phyloP scores from a whole-genome alignment of 2,329 filamentous ascomycete genomes.

The Huntiella bhutanensis region DNA sequence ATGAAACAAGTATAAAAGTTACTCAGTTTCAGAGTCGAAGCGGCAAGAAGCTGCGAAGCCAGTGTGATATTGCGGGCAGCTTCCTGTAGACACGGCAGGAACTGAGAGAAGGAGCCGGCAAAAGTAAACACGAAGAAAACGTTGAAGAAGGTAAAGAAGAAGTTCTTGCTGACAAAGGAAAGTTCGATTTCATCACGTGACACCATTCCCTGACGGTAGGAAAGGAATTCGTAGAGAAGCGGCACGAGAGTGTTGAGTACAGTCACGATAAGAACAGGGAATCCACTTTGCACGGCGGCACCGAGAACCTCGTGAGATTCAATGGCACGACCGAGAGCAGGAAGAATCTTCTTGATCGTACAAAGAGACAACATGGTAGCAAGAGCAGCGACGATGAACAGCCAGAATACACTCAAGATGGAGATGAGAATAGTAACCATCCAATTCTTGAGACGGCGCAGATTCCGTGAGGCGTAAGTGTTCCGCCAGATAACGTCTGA shows the following conservation, averaged over 20 bases:
- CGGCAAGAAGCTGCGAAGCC: conserved; percentile 57
- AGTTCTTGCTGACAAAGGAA: conserved; percentile 93
- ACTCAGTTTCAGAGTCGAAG: conserved; percentile 53
- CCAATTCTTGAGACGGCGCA: conserved; percentile 65
- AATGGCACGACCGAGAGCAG: conserved; percentile 48
- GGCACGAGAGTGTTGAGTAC: conserved; percentile 78
- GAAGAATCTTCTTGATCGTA: conserved; percentile 55
- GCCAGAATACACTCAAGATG: conserved; percentile 73
- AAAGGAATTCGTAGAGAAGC: conserved; percentile 85
- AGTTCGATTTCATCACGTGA: conserved; percentile 88
- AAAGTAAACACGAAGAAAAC: conserved; percentile 90
- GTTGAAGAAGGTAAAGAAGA: conserved; percentile 99
- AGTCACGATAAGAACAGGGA: conserved; percentile 72
- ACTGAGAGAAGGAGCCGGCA: conserved; percentile 62
- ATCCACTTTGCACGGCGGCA: conserved; percentile 66
- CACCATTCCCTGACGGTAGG: conserved; percentile 82
- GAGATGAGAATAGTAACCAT: conserved; percentile 66
- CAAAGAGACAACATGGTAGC: conserved; percentile 66
- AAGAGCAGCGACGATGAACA: conserved; percentile 59
- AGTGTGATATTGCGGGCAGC: conserved; percentile 60
- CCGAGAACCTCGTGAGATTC: conserved; percentile 48
- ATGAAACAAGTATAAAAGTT: conserved; percentile 89
- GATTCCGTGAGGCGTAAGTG: conserved; percentile 60
- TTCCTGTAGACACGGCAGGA: conserved; percentile 53
- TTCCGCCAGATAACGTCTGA: conserved; percentile 91